Evolutionary conservation across 345 rosid genomes (phyloP).

Genomic region (Populus nigra): DNA sequence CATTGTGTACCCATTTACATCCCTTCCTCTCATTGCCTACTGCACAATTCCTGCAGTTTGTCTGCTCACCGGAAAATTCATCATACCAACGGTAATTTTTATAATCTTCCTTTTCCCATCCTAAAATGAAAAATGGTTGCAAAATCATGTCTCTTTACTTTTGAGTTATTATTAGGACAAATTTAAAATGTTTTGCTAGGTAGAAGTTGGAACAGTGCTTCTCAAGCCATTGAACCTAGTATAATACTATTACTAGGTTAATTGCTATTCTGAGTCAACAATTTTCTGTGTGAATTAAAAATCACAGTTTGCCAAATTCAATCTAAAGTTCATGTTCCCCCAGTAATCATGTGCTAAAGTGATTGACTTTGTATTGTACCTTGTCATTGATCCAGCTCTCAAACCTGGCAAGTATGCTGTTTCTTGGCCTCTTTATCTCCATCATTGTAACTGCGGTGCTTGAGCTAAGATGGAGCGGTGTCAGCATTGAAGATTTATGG

Average conservation of each 20-base stretch:
- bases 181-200: not conserved
- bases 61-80: constrained; percentile 95
- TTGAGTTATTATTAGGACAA: not conserved
- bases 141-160: not conserved
- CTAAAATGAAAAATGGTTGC: not conserved
- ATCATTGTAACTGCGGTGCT: constrained; percentile 80
- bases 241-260: not conserved
- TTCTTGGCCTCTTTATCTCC: constrained; percentile 89
- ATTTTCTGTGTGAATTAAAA: not conserved
- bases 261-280: not conserved
- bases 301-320: not conserved
- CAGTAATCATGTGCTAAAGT: not conserved
- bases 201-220: not conserved
- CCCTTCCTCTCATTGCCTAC: constrained; percentile 89
- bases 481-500: constrained; percentile 91
- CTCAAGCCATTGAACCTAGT: not conserved
- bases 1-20: constrained; percentile 96
- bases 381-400: constrained; percentile 58
- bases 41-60: constrained; percentile 91
- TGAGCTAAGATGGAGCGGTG: constrained; percentile 95
- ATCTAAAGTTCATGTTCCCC: not conserved
- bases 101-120: not conserved
- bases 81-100: constrained; percentile 81
- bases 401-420: constrained; percentile 78
- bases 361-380: not conserved